Evolutionary conservation across 2,329 filamentous ascomycete species (phyloP), one percentile per base, ranked within the genome.

Genomic region (Sphaerulina populicola): DNA sequence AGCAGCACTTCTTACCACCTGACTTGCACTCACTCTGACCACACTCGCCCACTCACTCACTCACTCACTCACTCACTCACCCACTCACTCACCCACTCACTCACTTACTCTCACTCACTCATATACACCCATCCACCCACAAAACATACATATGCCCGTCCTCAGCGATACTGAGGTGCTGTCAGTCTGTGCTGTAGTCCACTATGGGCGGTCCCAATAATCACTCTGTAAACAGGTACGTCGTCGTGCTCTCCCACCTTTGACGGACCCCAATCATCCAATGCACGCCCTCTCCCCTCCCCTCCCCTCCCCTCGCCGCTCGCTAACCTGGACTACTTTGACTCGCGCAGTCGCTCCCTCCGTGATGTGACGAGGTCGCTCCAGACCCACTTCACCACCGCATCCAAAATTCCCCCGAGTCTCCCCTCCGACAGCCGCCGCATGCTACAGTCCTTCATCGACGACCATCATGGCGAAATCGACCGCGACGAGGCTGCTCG

Each of bases 401-500:
- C 66, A 15, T 58, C 70, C 48, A 66, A 69, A 14, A 62, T 68
- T 30, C 65, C 70, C 9, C 68, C 68, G 15, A 85, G 85, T 7
- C 77, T 90, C 1, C 83, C 86, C 42, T 76, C 83, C 57, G 79
- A 84, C 37, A 57, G 52, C 35, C 59, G 64, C 18, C 62, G 62
- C 35, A 58, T 64, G 55, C 60, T 67, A 14, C 63, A 65, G 48
- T 48, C 56, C 53, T 91, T 88, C 68, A 74, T 88, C 44, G 77
- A 82, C 41, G 82, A 81, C 61, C 81, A 87, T 64, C 72, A 78
- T 50, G 60, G 53, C 9, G 45, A 52, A 6, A 51, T 63, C n/a
- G 77, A 78, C 59, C 77, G 80, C 57, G 86, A 90, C 61, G 84
- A 88, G 46, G 70, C 75, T 50, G 76, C 81, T 37, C 77, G 81